These are phyloP conservation scores for Stagonosporopsis vannaccii DNA, from an alignment of 2,329 filamentous ascomycete species.

Conservation along the genomic window DNA sequence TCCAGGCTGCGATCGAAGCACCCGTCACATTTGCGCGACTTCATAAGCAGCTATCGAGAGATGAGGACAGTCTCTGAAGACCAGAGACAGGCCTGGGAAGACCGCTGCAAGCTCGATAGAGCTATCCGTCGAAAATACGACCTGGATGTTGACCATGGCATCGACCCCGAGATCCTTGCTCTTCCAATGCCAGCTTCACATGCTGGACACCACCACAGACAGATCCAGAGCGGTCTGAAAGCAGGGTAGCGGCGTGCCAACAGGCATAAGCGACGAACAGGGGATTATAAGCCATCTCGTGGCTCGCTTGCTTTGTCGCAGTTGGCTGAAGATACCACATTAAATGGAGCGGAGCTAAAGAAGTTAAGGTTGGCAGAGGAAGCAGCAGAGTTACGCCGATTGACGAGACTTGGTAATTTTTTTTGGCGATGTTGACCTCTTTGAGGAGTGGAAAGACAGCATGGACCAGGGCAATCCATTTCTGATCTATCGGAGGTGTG, in stretches of 20 bases:
- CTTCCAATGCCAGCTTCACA: conserved; percentile 25
- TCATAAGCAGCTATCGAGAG: conserved; percentile 21
- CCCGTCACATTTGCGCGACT: conserved; percentile 19
- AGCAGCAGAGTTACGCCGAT: conserved; percentile 16
- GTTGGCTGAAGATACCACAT: conserved; percentile 24
- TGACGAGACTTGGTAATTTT: conserved; percentile 31
- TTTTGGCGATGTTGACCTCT: conserved; percentile 21
- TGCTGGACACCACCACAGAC: conserved; percentile 6
- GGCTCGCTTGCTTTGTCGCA: conserved; percentile 34
- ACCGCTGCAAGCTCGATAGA: conserved; percentile 25
- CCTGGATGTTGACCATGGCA: conserved; percentile 19
- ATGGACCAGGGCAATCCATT: conserved; percentile 25
- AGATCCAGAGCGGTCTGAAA: not conserved
- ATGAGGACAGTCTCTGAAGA: conserved; percentile 1
- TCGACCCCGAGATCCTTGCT: conserved; percentile 30
- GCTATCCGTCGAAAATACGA: conserved; percentile 34
- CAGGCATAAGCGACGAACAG: conserved; percentile 18
- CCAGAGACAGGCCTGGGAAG: conserved; percentile 21
- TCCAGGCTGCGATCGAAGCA: not conserved
- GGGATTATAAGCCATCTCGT: conserved; percentile 26
- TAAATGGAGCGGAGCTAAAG: conserved; percentile 19
- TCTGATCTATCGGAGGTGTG: conserved; percentile 22
- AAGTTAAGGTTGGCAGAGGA: conserved; percentile 22
- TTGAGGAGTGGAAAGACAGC: conserved; percentile 26
- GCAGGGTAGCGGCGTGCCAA: conserved; percentile 7